Base-by-base conservation (phyloP, 2,329 filamentous ascomycete genomes). In the Trichoderma sp. region DNA sequence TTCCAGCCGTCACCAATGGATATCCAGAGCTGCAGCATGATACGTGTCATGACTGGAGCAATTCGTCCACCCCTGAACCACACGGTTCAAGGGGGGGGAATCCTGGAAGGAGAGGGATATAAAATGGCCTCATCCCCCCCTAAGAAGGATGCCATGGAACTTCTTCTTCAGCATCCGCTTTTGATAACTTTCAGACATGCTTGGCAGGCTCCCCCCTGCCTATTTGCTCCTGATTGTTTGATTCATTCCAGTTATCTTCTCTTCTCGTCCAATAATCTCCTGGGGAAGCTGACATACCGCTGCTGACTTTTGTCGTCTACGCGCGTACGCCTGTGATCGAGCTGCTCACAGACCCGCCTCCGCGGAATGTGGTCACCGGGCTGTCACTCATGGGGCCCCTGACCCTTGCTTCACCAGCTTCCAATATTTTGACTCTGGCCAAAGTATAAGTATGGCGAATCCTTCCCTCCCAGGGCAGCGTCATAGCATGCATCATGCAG, bases 301-400 rank as follows among this genome's bases (percentile, higher is more conserved):
- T 48, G 34, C 9, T 34, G 61, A 25, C 17, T 35, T n/a, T 45
- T 57, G 17, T 56, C 42, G 37, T 32, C 35, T 45, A 34, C 37
- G 29, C 35, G 61, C 61, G 61, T 65, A 65, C 61, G 61, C 61
- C 61, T 34, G 27, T 57, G 22, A 42, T 65, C 19, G 35, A 65
- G 61, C 13, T 48, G 37, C 13, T 37, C 37, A 37, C 7, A 6
- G 48, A 35, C 27, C 34, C 37, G 27, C n/a, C 61, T 19, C 34
- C 10, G 19, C 13, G 4, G 60, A 34, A 2, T 32, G 9, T 39
- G 29, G 52, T 57, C 37, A 65, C 37, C 52, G 27, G 15, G 7
- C 13, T 57, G 25, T 13, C 27, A 19, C 35, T n/a, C 25, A 15
- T 19, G 50, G 35, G 27, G 10, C 15, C 50, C 13, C n/a, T 42